Base-by-base conservation (phyloP, 352 stramenopile species). In the Pythium pectinolyticum region DNA sequence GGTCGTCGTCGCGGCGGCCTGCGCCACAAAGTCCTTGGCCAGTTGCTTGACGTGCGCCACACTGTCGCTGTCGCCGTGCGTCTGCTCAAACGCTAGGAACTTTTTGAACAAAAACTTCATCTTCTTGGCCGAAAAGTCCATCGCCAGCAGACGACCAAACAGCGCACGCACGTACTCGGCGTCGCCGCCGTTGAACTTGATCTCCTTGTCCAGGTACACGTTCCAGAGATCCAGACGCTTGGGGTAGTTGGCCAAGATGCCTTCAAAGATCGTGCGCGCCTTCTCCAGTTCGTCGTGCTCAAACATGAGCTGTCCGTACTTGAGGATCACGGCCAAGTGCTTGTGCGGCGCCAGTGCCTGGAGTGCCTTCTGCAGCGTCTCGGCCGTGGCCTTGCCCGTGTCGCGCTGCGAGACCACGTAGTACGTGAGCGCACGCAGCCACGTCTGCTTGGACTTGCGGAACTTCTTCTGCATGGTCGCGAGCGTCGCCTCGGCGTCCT, bases 101-200 rank as follows among this genome's bases (percentile, higher is more conserved):
- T 98, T 98, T 71, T 98, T 98, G 81, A 99, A 99, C 60, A 98
- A 67, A 63, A 95, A 97, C 78, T 98, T 98, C 94, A 99, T 98
- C 86, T 98, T 97, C 72, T 98, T 98, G 61, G 97, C 86, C 9
- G 83, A 97, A 46, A 98, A 97, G 31, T 98, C 95, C 80, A 98
- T 95, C 20, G 87, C 86, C 19, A 97, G 59, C n/a, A 97, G 74
- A 14, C 88, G 91, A 60, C 96, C 84, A 49, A 98, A 97, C 47
- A 98, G 78, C 24, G 78, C 71, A 34, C 96, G 84, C 49, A 96
- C 94, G n/a, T 88, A 73, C 1, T 75, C 78, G 2, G 87, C 72
- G 34, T 93, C 86, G 58, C 75, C 73, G 46, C 93, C 83, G 54
- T 63, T 71, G 46, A 88, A 94, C 78, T 98, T 98, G 59, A 98